Evolutionary conservation across 106 monocot genomes (phyloP).

Genomic region (Allium sativum): DNA sequence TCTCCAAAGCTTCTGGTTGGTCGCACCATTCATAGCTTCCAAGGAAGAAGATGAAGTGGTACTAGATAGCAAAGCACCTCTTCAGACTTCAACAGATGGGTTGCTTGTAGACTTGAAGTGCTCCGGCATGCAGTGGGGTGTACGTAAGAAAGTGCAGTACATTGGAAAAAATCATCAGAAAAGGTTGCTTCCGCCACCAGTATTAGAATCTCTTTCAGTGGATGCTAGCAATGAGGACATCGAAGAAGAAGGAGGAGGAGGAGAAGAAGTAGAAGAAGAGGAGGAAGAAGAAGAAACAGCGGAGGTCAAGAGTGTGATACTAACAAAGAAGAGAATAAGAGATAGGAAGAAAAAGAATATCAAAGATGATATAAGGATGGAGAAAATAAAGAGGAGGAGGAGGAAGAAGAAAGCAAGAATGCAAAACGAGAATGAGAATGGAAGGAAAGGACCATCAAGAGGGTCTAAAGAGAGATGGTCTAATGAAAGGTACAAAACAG

Average conservation of each 20-base stretch:
- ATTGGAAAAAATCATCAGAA: slow-evolving; percentile 21
- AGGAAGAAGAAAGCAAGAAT: not conserved
- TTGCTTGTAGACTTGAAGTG: slow-evolving; percentile 17
- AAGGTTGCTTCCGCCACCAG: not conserved
- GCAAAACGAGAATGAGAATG: not conserved
- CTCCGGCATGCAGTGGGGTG: slow-evolving; percentile 49
- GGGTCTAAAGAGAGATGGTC: slow-evolving; percentile 61
- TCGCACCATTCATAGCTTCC: slow-evolving; percentile 8
- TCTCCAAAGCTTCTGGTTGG: slow-evolving; percentile 63
- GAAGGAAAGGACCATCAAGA: not conserved
- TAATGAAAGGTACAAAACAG: slow-evolving; percentile 48
- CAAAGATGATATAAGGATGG: slow-evolving; percentile 3
- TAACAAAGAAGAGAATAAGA: slow-evolving; percentile 21
- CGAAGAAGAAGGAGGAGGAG: slow-evolving; percentile 21
- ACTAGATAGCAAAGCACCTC: not conserved
- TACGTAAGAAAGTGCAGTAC: slow-evolving; percentile 48
- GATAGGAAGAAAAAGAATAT: slow-evolving; percentile 7
- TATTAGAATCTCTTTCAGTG: not conserved
- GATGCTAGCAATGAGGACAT: slow-evolving; percentile 4
- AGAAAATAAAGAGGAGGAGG: not conserved
- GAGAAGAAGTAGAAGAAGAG: slow-evolving; percentile 1
- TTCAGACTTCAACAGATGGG: not conserved
- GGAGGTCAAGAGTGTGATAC: not conserved
- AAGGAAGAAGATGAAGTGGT: slow-evolving; percentile 8
- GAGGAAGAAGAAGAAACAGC: slow-evolving; percentile 3